Evolutionary conservation across 2,329 filamentous ascomycete genomes (phyloP).

Genomic region (Rhynchosporium agropyri): DNA sequence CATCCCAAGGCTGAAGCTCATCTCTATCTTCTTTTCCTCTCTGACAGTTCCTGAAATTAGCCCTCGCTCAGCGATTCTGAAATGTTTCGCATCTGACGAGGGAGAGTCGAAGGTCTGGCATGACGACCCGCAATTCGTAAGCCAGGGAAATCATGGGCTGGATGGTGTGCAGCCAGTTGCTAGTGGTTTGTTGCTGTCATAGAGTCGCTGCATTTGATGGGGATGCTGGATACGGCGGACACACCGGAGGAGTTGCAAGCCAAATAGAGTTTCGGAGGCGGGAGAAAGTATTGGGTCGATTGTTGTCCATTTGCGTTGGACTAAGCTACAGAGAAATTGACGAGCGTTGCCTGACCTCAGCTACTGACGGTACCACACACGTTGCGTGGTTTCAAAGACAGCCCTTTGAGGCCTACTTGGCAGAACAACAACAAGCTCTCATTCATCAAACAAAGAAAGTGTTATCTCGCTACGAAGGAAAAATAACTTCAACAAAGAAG

Average conservation of each 20-base stretch:
- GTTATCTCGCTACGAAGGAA: no score
- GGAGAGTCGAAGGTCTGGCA: constrained; percentile 24
- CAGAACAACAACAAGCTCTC: no score
- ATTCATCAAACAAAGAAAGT: no score
- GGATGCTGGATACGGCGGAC: constrained; percentile 27
- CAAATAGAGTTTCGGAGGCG: constrained; percentile 15
- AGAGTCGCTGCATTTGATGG: constrained; percentile 29
- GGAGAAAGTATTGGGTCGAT: constrained; percentile 29
- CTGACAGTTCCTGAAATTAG: constrained; percentile 23
- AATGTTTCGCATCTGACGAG: constrained; percentile 19
- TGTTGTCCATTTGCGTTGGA: constrained; percentile 27
- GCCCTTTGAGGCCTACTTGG: no score
- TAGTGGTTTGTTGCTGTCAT: constrained; percentile 30
- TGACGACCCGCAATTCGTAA: constrained; percentile 25
- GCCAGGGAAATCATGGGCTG: constrained; percentile 28
- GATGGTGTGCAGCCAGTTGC: constrained; percentile 30
- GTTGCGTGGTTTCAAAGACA: no score
- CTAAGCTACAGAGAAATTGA: no score
- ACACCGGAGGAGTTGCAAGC: constrained; percentile 27
- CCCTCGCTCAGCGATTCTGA: constrained; percentile 28
- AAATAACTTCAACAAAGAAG: no score
- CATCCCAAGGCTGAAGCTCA: constrained; percentile 27
- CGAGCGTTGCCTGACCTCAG: no score
- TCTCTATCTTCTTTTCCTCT: constrained; percentile 27
- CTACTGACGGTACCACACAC: no score